These are phyloP conservation scores for Gynochthodes officinalis DNA, from an alignment of 257 asterid genomes.

Conservation along the genomic window DNA sequence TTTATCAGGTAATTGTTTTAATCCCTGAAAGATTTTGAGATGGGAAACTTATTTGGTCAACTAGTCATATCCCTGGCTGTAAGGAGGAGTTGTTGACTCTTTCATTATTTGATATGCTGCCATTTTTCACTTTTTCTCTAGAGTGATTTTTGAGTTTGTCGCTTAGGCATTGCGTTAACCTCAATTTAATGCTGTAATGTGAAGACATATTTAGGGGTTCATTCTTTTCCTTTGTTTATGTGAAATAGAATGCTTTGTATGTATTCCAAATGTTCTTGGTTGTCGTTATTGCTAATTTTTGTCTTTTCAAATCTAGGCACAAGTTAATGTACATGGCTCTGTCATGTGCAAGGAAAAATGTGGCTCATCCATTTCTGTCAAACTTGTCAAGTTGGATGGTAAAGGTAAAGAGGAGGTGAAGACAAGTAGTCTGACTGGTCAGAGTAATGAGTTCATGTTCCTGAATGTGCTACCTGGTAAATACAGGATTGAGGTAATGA, in stretches of 20 bases:
- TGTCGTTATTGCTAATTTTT: slow-evolving; percentile 17
- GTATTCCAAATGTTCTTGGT: background rate
- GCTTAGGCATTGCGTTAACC: background rate
- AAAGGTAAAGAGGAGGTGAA: slow-evolving; percentile 46
- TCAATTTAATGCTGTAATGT: background rate
- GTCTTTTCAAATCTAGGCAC: slow-evolving; percentile 57
- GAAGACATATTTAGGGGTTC: background rate
- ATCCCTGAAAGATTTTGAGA: background rate
- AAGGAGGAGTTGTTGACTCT: background rate
- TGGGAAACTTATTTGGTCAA: background rate
- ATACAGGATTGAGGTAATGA: slow-evolving; percentile 84
- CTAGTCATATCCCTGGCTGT: background rate
- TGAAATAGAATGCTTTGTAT: background rate
- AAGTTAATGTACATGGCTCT: slow-evolving; percentile 73
- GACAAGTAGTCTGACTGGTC: slow-evolving; percentile 53
- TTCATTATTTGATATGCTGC: slow-evolving; percentile 1
- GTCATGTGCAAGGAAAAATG: slow-evolving; percentile 84
- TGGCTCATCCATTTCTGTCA: slow-evolving; percentile 67
- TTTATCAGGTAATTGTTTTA: slow-evolving; percentile 65
- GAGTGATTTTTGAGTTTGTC: background rate
- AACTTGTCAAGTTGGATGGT: slow-evolving; percentile 60
- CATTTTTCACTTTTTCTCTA: background rate
- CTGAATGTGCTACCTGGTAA: slow-evolving; percentile 84
- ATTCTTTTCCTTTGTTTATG: background rate
- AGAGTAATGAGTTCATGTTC: slow-evolving; percentile 61